These are phyloP conservation scores for Thelonectria discophora DNA, from an alignment of 2,329 filamentous ascomycete species.

Conservation along the genomic window DNA sequence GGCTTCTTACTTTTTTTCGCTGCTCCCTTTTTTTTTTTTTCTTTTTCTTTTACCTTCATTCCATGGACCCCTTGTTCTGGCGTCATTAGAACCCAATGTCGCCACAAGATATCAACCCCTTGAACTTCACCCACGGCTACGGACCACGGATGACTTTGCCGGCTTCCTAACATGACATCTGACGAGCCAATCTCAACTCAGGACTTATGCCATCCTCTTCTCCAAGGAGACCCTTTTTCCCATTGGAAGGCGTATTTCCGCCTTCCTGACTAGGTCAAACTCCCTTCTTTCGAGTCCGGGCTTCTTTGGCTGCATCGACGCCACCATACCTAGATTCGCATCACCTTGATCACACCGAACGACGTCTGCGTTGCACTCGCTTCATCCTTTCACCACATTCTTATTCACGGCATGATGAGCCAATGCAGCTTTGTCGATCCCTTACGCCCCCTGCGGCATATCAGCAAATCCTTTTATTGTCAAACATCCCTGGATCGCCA, in stretches of 20 bases:
- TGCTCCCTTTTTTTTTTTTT: background rate
- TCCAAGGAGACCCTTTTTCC: background rate
- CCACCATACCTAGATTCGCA: too few species aligned
- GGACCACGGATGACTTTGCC: too few species aligned
- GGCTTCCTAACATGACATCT: background rate
- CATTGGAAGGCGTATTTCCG: constrained; percentile 5
- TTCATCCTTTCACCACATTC: too few species aligned
- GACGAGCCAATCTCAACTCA: background rate
- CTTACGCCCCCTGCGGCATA: too few species aligned
- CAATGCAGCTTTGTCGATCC: too few species aligned
- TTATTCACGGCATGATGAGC: too few species aligned
- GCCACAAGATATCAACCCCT: background rate
- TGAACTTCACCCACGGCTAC: too few species aligned
- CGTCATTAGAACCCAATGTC: background rate
- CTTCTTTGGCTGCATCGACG: too few species aligned
- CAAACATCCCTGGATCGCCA: too few species aligned
- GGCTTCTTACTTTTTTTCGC: constrained; percentile 11
- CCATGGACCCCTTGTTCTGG: background rate
- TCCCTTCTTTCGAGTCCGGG: background rate
- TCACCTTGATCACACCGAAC: constrained; percentile 11
- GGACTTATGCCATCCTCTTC: background rate
- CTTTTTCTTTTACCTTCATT: background rate
- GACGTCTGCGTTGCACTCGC: constrained; percentile 6
- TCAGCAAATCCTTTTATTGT: too few species aligned
- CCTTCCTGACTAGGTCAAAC: constrained; percentile 2